Evolutionary conservation across 1,139 yeast genomes (phyloP).

Genomic region (Diutina mesorugosa): DNA sequence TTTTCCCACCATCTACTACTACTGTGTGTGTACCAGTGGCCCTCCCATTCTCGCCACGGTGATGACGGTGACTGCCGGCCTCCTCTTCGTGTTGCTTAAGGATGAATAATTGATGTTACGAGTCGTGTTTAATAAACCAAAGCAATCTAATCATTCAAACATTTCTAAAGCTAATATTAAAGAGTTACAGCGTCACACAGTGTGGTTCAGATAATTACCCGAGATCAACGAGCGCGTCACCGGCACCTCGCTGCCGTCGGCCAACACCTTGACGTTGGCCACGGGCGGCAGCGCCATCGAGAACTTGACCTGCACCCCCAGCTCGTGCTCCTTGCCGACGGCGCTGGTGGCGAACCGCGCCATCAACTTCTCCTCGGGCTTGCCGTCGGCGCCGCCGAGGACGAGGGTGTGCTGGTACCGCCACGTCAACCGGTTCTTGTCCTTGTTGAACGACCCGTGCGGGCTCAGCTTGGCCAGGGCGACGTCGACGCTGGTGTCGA

Average conservation of each 20-base stretch:
- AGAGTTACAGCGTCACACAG: not conserved
- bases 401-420: constrained; percentile 40
- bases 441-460: constrained; percentile 78
- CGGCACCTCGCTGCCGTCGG: not conserved
- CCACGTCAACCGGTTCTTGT: constrained; percentile 80
- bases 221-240: not conserved
- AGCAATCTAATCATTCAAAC: not conserved
- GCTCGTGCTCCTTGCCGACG: constrained; percentile 47
- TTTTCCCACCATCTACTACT: not conserved
- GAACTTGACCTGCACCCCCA: constrained; percentile 63
- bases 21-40: not conserved
- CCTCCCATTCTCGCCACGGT: not conserved
- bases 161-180: not conserved
- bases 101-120: not conserved
- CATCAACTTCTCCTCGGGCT: constrained; percentile 45
- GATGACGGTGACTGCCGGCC: not conserved
- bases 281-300: constrained; percentile 13
- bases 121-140: too few relatives aligned
- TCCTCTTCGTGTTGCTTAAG: not conserved
- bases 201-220: not conserved
- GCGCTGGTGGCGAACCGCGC: constrained; percentile 62
- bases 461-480: constrained; percentile 80
- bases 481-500: constrained; percentile 27
- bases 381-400: constrained; percentile 14
- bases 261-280: not conserved